Evolutionary conservation across 345 rosid species (phyloP).

Genomic region (Eucalyptus virginea): DNA sequence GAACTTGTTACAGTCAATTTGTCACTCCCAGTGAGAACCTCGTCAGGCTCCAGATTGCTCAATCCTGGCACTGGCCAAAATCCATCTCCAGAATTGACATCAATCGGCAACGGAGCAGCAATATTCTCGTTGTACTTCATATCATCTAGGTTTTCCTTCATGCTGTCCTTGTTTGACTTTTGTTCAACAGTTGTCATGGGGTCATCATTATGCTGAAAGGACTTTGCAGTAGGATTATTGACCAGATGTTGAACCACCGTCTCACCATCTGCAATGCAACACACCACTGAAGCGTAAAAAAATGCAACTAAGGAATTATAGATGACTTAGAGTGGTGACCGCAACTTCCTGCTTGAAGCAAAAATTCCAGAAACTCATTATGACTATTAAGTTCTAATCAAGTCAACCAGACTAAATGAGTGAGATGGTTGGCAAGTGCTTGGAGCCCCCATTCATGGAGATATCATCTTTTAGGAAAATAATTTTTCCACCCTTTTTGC

Average conservation of each 20-base stretch:
- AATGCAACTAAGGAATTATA: neutral
- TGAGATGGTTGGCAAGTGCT: neutral
- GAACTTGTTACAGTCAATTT: neutral
- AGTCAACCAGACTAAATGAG: neutral
- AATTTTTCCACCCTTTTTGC: neutral
- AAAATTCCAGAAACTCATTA: neutral
- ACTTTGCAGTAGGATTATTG: conserved; percentile 13
- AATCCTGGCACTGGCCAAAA: conserved; percentile 8
- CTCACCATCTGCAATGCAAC: conserved; percentile 36
- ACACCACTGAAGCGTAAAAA: neutral
- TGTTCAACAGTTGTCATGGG: neutral
- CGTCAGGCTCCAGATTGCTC: neutral
- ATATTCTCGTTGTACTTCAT: conserved; percentile 7
- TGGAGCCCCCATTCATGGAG: neutral
- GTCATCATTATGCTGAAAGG: conserved; percentile 2
- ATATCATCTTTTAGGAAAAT: neutral
- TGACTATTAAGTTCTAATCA: neutral
- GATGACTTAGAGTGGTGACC: neutral
- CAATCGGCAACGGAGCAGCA: neutral
- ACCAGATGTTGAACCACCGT: conserved; percentile 16
- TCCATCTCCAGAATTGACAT: neutral
- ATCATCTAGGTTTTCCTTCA: neutral
- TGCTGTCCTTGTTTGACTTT: neutral
- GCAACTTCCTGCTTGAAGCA: neutral
- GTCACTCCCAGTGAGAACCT: conserved; percentile 2